Evolutionary conservation across 306 rosid species (phyloP).

Genomic region (Elaeagnus macrophylla): DNA sequence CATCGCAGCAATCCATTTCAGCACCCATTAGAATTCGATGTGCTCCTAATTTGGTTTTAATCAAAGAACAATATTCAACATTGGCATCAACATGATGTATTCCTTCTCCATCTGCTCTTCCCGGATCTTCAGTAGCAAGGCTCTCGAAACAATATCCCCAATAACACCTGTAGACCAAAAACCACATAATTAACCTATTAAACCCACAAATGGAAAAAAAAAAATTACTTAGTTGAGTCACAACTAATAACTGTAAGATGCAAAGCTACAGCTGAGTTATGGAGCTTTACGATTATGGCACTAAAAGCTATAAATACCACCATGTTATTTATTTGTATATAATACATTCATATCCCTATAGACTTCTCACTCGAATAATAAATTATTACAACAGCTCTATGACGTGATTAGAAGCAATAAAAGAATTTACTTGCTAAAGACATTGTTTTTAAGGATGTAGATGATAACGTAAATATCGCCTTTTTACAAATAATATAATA

Average conservation of each 20-base stretch:
- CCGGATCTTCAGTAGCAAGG: constrained; percentile 98
- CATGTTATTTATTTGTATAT: background rate
- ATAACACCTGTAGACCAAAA: constrained; percentile 54
- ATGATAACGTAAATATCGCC: too few species aligned
- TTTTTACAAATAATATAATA: background rate
- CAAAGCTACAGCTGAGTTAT: too few species aligned
- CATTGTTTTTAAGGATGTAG: too few species aligned
- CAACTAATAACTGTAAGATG: too few species aligned
- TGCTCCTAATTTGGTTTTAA: constrained; percentile 92
- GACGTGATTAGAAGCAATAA: too few species aligned
- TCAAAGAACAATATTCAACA: constrained; percentile 77
- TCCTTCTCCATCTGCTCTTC: constrained; percentile 66
- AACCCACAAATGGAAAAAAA: too few species aligned
- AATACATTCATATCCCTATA: too few species aligned
- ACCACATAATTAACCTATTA: constrained; percentile 4
- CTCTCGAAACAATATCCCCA: constrained; percentile 92
- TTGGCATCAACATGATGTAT: constrained; percentile 89
- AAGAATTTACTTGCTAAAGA: too few species aligned
- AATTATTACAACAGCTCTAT: too few species aligned
- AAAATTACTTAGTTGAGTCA: too few species aligned
- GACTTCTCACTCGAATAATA: background rate
- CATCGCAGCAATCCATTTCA: constrained; percentile 98
- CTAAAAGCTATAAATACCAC: background rate
- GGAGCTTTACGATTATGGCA: background rate
- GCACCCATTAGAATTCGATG: constrained; percentile 98